These are phyloP conservation scores for Syncephalis plumigaleata DNA, from an alignment of 371 early-diverging fungal species.

Conservation along the genomic window DNA sequence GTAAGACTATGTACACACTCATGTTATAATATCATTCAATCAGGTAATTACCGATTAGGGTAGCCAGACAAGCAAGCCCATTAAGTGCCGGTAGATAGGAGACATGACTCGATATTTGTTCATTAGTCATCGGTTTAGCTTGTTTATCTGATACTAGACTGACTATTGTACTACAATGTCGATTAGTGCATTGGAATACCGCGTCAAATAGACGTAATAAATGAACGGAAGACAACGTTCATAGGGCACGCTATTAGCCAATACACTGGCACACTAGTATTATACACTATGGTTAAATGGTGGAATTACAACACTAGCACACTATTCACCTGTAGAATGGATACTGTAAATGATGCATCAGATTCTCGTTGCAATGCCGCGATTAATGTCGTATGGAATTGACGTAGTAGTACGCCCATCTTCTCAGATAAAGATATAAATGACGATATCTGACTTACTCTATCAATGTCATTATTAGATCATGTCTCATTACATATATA, in stretches of 20 bases:
- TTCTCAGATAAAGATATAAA: conserved; percentile 8
- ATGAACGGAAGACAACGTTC: conserved; percentile 5
- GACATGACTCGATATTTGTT: not conserved
- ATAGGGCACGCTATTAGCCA: conserved; percentile 5
- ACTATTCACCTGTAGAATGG: conserved; percentile 3
- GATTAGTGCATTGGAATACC: not conserved
- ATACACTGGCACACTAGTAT: conserved; percentile 5
- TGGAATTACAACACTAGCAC: not conserved
- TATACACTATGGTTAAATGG: too few species aligned
- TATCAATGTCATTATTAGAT: too few species aligned
- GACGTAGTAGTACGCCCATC: conserved; percentile 6
- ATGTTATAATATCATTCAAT: conserved; percentile 17
- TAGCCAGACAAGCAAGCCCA: not conserved
- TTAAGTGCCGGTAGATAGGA: not conserved
- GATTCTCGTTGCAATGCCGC: conserved; percentile 1
- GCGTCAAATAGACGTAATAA: conserved; percentile 3
- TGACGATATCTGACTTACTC: conserved; percentile 6
- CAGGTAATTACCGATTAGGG: conserved; percentile 1
- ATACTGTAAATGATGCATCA: not conserved
- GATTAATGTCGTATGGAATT: conserved; percentile 5
- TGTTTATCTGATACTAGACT: too few species aligned
- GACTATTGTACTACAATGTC: not conserved
- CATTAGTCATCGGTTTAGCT: not conserved
- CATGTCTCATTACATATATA: conserved; percentile 5
- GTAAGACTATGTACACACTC: conserved; percentile 5